These are phyloP conservation scores for Ogataea degrootiae DNA, from an alignment of 805 yeast genomes.

Conservation along the genomic window DNA sequence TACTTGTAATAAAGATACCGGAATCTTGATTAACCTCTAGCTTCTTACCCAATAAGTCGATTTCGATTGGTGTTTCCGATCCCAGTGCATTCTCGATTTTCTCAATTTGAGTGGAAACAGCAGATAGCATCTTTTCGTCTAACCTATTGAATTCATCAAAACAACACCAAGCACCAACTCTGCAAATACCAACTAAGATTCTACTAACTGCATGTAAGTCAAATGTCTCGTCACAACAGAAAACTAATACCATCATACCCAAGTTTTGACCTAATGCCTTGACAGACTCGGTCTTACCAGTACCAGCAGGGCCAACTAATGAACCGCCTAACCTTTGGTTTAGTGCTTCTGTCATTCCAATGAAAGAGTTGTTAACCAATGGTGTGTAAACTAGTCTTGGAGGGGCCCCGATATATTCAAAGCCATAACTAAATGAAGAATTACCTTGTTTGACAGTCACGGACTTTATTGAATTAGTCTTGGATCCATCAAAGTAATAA, in stretches of 20 bases:
- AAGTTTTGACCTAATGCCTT: constrained; percentile 77
- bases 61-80: constrained; percentile 11
- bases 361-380: constrained; percentile 55
- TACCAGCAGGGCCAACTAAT: constrained; percentile 94
- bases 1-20: constrained; percentile 86
- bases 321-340: constrained; percentile 80
- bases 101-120: constrained; percentile 78
- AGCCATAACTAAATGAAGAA: constrained; percentile 58
- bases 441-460: constrained; percentile 51
- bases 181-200: constrained; percentile 71
- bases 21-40: constrained; percentile 41
- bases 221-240: constrained; percentile 87
- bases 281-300: constrained; percentile 91
- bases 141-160: constrained; percentile 92
- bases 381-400: constrained; percentile 77
- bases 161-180: constrained; percentile 91
- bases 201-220: constrained; percentile 77
- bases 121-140: constrained; percentile 66
- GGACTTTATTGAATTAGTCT: constrained; percentile 16
- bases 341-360: constrained; percentile 70
- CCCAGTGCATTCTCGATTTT: constrained; percentile 54
- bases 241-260: constrained; percentile 79
- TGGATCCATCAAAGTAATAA: constrained; percentile 34
- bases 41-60: constrained; percentile 40
- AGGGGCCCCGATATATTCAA: constrained; percentile 74